Evolutionary conservation across 805 yeast genomes (phyloP).

Genomic region (Ogataea minuta): DNA sequence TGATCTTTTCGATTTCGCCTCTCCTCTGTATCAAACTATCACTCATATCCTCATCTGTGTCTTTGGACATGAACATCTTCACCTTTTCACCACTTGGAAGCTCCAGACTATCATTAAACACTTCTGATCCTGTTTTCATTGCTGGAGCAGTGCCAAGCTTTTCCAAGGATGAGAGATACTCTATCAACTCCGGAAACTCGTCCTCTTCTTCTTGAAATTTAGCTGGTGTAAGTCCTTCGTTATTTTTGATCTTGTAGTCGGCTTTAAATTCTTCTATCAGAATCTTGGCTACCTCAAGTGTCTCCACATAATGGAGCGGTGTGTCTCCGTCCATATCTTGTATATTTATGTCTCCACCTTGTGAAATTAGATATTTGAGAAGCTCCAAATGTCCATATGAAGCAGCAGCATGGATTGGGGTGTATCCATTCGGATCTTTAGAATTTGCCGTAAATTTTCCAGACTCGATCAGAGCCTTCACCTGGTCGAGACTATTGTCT

Average conservation of each 20-base stretch:
- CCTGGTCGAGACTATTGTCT: conserved; percentile 65
- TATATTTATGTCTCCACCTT: conserved; percentile 79
- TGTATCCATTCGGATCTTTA: conserved; percentile 90
- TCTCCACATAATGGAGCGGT: conserved; percentile 90
- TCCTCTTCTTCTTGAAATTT: conserved; percentile 79
- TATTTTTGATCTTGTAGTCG: conserved; percentile 59
- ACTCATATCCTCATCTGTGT: conserved; percentile 34
- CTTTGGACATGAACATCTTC: conserved; percentile 55
- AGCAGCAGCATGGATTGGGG: conserved; percentile 97
- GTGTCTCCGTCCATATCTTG: conserved; percentile 92
- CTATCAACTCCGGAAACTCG: conserved; percentile 76
- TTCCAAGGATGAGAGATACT: conserved; percentile 52
- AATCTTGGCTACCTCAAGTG: conserved; percentile 56
- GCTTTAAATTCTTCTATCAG: conserved; percentile 70
- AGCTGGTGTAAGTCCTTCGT: conserved; percentile 72
- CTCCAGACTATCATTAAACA: conserved; percentile 14
- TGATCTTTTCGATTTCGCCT: conserved; percentile 62
- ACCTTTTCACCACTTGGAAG: conserved; percentile 45
- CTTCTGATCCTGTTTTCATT: conserved; percentile 11
- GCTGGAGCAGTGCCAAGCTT: conserved; percentile 21
- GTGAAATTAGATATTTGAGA: conserved; percentile 49
- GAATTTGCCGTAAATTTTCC: conserved; percentile 63
- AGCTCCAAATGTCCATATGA: conserved; percentile 82
- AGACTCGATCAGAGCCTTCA: conserved; percentile 50
- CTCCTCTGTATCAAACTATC: conserved; percentile 57